phyloP scores from a whole-genome alignment of 441 rosid species.

The Brassica balearica region DNA sequence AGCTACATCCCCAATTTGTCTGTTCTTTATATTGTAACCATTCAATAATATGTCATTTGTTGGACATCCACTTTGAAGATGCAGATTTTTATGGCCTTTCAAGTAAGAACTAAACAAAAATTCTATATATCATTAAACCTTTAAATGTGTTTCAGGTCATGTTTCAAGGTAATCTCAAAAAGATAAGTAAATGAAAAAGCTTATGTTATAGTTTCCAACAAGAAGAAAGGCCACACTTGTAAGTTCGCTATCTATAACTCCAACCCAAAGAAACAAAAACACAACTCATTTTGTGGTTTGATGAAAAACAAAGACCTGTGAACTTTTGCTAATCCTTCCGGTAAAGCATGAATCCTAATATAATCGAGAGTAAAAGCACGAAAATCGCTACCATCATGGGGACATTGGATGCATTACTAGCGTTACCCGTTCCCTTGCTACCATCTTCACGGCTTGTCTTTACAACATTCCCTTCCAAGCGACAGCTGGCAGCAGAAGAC shows the following conservation, averaged over 20 bases:
- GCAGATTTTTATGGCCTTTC: background rate
- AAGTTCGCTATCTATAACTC: slow-evolving; percentile 1
- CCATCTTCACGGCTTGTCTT: slow-evolving; percentile 36
- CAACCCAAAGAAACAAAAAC: slow-evolving; percentile 8
- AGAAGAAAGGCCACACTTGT: slow-evolving; percentile 6
- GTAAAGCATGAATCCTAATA: slow-evolving; percentile 60
- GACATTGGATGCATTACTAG: slow-evolving; percentile 38
- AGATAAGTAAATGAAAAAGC: slow-evolving; percentile 8
- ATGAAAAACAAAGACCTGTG: background rate
- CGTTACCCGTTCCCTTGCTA: slow-evolving; percentile 24
- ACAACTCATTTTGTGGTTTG: slow-evolving; percentile 17
- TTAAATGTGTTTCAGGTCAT: background rate
- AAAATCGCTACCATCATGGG: slow-evolving; percentile 54
- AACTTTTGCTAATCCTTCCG: slow-evolving; percentile 38
- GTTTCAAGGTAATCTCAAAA: background rate
- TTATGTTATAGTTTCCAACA: background rate
- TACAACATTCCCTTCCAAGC: slow-evolving; percentile 40
- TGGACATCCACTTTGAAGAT: background rate
- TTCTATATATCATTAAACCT: background rate
- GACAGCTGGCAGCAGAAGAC: slow-evolving; percentile 32
- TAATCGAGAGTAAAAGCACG: slow-evolving; percentile 61
- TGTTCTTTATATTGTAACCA: background rate
- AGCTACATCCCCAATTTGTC: slow-evolving; percentile 63
- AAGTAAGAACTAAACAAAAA: background rate
- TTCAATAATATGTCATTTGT: background rate